phyloP scores from a whole-genome alignment of 2,329 filamentous ascomycete genomes.

The Aspergillus texensis region DNA sequence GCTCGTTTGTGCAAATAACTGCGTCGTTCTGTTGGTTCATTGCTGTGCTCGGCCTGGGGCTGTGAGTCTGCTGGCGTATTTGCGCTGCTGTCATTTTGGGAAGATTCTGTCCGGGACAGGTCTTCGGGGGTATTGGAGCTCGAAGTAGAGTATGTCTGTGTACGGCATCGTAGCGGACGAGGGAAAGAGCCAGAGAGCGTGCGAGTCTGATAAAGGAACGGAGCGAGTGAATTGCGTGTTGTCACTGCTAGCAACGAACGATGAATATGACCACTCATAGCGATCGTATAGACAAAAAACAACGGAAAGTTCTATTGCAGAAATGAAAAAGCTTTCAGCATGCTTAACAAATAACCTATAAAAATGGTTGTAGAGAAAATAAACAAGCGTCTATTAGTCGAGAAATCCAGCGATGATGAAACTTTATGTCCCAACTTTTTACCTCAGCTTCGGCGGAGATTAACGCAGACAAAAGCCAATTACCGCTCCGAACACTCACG shows the following conservation, averaged over 20 bases:
- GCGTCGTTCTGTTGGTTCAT: constrained; percentile 15
- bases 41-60: not conserved
- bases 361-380: no score
- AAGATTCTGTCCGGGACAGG: not conserved
- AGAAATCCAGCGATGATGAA: not conserved
- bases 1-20: constrained; percentile 18
- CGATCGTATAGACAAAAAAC: not conserved
- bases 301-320: not conserved
- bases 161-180: constrained; percentile 13
- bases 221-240: constrained; percentile 49
- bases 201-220: constrained; percentile 73
- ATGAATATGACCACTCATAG: constrained; percentile 36
- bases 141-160: constrained; percentile 22
- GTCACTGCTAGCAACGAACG: constrained; percentile 32
- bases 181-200: constrained; percentile 50
- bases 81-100: not conserved
- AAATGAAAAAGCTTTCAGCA: not conserved
- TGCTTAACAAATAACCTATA: not conserved
- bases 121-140: constrained; percentile 4
- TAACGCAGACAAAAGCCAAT: not conserved
- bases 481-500: constrained; percentile 17
- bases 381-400: not conserved
- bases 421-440: not conserved
- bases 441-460: not conserved
- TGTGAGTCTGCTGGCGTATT: not conserved